A percentile compares a stretch with the other conserved stretches of the same genome.
Evolutionary conservation across 768 basidiomycete species (phyloP).

Genomic region (Boletus edulis): DNA sequence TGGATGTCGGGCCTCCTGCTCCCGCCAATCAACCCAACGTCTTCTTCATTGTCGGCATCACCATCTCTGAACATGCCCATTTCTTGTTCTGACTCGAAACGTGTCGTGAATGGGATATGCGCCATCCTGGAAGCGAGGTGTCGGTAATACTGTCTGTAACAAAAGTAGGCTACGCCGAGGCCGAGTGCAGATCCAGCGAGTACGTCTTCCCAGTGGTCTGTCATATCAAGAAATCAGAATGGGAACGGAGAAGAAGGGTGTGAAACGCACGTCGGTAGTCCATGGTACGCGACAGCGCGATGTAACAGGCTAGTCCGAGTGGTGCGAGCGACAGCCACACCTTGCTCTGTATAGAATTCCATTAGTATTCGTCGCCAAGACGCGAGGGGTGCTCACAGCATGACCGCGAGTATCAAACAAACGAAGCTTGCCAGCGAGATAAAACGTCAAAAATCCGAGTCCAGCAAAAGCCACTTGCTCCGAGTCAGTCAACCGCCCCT

Average conservation of each 20-base stretch:
- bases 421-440: slow-evolving; percentile 88
- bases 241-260: not conserved
- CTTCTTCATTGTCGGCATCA: slow-evolving; percentile 18
- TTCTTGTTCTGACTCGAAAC: slow-evolving; percentile 38
- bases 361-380: not conserved
- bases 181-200: slow-evolving; percentile 77
- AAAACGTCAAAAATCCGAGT: slow-evolving; percentile 84
- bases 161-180: slow-evolving; percentile 64
- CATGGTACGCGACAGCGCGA: slow-evolving; percentile 88
- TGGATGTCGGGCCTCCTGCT: slow-evolving; percentile 8
- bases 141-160: slow-evolving; percentile 84
- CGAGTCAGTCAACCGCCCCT: not conserved
- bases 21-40: slow-evolving; percentile 15
- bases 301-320: slow-evolving; percentile 66
- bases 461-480: slow-evolving; percentile 84
- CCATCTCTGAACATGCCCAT: slow-evolving; percentile 3
- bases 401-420: slow-evolving; percentile 81
- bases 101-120: slow-evolving; percentile 69
- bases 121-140: slow-evolving; percentile 51
- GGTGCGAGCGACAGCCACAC: slow-evolving; percentile 82
- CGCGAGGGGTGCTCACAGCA: slow-evolving; percentile 39
- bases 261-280: slow-evolving; percentile 76
- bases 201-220: slow-evolving; percentile 93
- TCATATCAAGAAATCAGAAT: not conserved
- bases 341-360: slow-evolving; percentile 45